Evolutionary conservation across 306 rosid species (phyloP).

Genomic region (Vicia sativa): DNA sequence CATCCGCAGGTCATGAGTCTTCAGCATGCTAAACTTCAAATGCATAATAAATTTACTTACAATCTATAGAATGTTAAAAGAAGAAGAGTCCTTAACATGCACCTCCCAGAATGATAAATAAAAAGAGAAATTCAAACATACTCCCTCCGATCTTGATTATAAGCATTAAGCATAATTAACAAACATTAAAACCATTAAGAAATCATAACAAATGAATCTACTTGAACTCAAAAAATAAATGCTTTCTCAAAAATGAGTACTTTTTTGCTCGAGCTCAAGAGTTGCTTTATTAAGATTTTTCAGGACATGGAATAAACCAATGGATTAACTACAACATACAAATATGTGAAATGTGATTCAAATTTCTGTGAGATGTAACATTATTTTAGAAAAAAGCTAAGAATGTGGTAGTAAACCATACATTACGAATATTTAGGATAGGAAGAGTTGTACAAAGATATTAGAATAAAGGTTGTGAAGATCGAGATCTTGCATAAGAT

Average conservation of each 20-base stretch:
- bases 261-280: not conserved
- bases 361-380: slow-evolving; percentile 17
- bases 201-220: too few species aligned
- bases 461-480: not conserved
- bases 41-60: slow-evolving; percentile 4
- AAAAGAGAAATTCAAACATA: slow-evolving; percentile 1
- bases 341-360: slow-evolving; percentile 21
- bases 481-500: too few species aligned
- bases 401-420: not conserved
- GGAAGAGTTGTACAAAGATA: not conserved
- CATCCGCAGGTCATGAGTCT: not conserved
- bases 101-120: slow-evolving; percentile 11
- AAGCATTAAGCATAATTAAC: too few species aligned
- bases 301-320: slow-evolving; percentile 15
- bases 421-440: not conserved
- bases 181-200: too few species aligned
- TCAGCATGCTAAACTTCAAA: slow-evolving; percentile 13
- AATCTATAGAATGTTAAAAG: slow-evolving; percentile 7
- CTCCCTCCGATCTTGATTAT: too few species aligned
- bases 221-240: too few species aligned
- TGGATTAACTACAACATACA: not conserved
- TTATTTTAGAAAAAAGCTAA: not conserved
- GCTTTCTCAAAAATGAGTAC: too few species aligned
- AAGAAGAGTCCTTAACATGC: not conserved
- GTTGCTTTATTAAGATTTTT: not conserved